Evolutionary conservation across 768 basidiomycete species (phyloP), one percentile per base, ranked within the genome.

Genomic region (Postia placenta): DNA sequence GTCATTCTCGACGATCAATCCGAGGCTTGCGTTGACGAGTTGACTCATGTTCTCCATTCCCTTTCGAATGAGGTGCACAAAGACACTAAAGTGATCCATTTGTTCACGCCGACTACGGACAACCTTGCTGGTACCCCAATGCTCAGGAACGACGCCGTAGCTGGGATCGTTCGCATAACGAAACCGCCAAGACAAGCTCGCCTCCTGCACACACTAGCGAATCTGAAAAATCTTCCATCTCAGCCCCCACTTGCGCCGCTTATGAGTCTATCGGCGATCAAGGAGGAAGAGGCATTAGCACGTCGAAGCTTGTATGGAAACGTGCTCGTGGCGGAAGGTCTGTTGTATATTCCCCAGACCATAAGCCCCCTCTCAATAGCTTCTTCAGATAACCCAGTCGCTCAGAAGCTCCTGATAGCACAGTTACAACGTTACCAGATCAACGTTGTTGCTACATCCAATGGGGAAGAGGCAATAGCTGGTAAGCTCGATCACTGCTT

Each of bases 251-350:
- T 48, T 62, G 69, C 28, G 56, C 65, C 40, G 61, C 68, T n/a
- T 15, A 33, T 57, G 17, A 70, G 69, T 30, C 63, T 71, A 2
- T 53, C 68, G 1, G 69, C 69, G 53, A 66, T 74, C 1, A 65
- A 73, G 11, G 81, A 80, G 47, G 74, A 77, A 42, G 54, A 74
- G 12, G 65, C 69, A 4, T 60, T 69, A 24, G 70, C 72, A 15
- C 78, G 76, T 42, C 70, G 81, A 20, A 81, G 76, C 3, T 67
- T 85, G 4, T 81, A 66, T 56, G 84, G 83, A 19, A 83, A 81
- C 51, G 75, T 88, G 7, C 72, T 88, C 11, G 74, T 88, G 19
- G 85, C 85, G 3, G 85, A 87, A 75, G 85, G 84, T 80, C 35
- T 40, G 64, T 49, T 24, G 17, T 25, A 22, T 22, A 4, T 9